Base-by-base conservation (phyloP, 345 rosid genomes). In the Populus davidiana region DNA sequence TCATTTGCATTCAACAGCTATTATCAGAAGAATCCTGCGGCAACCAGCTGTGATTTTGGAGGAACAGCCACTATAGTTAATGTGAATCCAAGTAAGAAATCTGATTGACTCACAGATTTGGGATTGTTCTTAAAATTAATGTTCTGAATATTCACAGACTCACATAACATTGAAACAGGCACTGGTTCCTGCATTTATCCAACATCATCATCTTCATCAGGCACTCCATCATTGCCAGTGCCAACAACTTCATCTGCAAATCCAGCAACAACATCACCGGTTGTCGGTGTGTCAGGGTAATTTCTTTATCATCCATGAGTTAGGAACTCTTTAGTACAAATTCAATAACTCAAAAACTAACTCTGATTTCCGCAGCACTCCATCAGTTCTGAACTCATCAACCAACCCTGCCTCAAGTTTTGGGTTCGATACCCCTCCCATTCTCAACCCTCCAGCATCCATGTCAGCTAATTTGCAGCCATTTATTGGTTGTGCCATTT, bases 1-100 rank as follows among this genome's bases (percentile, higher is more conserved):
- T 96, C 99, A 1, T 89, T 52, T 81, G 99, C 98, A 18, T 94
- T 96, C 86, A 96, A 96, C 75, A 92, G 91, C 86, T 96, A 96
- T 82, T 96, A 93, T 69, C 97, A 92, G 83, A 92, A 87, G 86
- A 92, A 89, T 77, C 97, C 97, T 38, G 81, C 64, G 66, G 87
- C 97, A 6, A 81, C 93, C 47, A 92, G 99, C 83, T 94, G 99
- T 54, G 93, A 96, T 69, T 96, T 96, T 64, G 95, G 98, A 43
- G 98, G 98, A 49, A 71, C 88, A 3, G 99, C 97, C 1, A 44
- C 77, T 38, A 31, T 89, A 29, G 93, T 90, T 31, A 86, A 54
- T 86, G 65, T 75, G 25, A 92, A 96, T 78, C 99, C 99, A 83
- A 92, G 99, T 96, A 80, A 91, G 97, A 80, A 75, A 64, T 61